These are phyloP conservation scores for Escallonia rubra DNA, from an alignment of 129 eudicot species.

Conservation along the genomic window DNA sequence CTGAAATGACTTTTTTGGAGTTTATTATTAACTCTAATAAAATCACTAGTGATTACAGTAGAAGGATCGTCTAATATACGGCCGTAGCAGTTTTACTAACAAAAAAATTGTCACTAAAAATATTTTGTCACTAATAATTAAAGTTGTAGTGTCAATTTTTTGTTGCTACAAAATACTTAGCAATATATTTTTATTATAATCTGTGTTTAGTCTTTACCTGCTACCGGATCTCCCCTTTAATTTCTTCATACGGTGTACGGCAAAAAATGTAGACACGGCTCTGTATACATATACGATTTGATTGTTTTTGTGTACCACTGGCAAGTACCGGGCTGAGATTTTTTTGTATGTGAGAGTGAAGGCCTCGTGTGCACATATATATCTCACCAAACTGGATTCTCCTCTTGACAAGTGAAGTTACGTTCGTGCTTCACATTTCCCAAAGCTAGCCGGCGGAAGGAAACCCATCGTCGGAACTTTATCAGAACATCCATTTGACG, in stretches of 20 bases:
- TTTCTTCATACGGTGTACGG: not conserved
- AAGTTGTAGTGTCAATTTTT: not conserved
- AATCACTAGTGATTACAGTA: too few relatives aligned
- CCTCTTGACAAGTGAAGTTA: slow-evolving; percentile 9
- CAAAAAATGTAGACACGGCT: not conserved
- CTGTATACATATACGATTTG: not conserved
- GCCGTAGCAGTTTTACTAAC: too few relatives aligned
- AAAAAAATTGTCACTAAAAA: too few relatives aligned
- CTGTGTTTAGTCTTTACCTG: not conserved
- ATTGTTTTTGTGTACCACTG: not conserved
- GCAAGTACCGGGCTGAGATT: slow-evolving; percentile 3
- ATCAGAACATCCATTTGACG: not conserved
- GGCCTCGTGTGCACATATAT: not conserved
- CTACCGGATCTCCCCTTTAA: not conserved
- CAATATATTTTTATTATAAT: not conserved
- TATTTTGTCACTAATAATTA: too few relatives aligned
- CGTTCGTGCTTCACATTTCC: not conserved
- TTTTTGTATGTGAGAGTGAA: not conserved
- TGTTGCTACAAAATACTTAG: too few relatives aligned
- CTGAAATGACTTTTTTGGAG: too few relatives aligned
- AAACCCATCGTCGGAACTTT: not conserved
- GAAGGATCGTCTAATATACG: too few relatives aligned
- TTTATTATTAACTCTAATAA: too few relatives aligned
- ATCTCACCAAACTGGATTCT: not conserved
- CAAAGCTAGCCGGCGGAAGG: not conserved